Conservation (phyloP, 371 early-diverging fungal species). For the Cokeromyces recurvatus region DNA sequence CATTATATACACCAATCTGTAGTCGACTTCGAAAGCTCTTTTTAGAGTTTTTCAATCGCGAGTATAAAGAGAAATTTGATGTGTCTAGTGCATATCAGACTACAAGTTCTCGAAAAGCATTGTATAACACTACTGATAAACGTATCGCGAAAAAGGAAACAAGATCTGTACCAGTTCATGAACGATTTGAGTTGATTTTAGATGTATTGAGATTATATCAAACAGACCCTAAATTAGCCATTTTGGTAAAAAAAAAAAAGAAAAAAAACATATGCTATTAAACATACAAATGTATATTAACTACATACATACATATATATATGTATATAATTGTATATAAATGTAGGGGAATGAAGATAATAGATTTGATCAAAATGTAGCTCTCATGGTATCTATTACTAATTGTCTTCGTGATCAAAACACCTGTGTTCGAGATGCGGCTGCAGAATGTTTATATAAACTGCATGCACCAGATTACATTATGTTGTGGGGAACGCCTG, state of each 20-base stretch:
- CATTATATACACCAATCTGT: slow-evolving; percentile 56
- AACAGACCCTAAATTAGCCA: slow-evolving; percentile 59
- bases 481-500: slow-evolving; percentile 50
- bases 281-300: too few species aligned
- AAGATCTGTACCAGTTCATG: slow-evolving; percentile 30
- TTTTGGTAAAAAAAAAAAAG: slow-evolving; percentile 40
- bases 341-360: slow-evolving; percentile 17
- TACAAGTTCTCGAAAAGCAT: slow-evolving; percentile 6
- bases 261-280: too few species aligned
- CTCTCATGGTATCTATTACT: slow-evolving; percentile 55
- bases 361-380: slow-evolving; percentile 50
- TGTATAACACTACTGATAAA: slow-evolving; percentile 9
- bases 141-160: slow-evolving; percentile 23
- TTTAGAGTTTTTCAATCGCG: slow-evolving; percentile 38
- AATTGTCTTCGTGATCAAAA: slow-evolving; percentile 54
- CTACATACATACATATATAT: too few species aligned
- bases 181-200: slow-evolving; percentile 59
- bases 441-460: slow-evolving; percentile 60
- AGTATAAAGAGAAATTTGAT: slow-evolving; percentile 16
- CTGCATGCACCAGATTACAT: slow-evolving; percentile 51
- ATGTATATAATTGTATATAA: too few species aligned
- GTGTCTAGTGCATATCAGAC: not conserved
- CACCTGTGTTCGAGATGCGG: slow-evolving; percentile 51
- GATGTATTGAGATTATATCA: slow-evolving; percentile 66
- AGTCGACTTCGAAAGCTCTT: slow-evolving; percentile 59